Evolutionary conservation across 306 rosid genomes (phyloP).

Genomic region (Sophora flavescens): DNA sequence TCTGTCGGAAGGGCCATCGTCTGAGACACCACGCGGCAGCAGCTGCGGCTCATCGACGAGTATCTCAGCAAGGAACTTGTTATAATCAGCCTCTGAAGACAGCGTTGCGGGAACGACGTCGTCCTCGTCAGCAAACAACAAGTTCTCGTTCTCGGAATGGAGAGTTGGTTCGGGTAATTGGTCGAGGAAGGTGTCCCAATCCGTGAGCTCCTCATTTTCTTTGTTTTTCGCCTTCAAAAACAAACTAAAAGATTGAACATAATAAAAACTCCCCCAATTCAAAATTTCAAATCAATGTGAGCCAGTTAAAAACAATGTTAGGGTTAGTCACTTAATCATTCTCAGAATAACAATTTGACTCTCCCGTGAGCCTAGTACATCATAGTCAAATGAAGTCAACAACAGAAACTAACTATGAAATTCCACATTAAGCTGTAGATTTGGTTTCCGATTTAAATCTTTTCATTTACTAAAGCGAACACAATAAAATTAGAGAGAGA

Average conservation of each 20-base stretch:
- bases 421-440: neutral
- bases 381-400: slow-evolving; percentile 14
- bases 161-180: too few relatives aligned
- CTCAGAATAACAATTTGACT: neutral
- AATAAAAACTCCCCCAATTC: slow-evolving; percentile 8
- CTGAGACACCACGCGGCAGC: too few relatives aligned
- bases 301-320: slow-evolving; percentile 1
- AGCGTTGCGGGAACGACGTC: too few relatives aligned
- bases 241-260: slow-evolving; percentile 35
- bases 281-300: neutral
- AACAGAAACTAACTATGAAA: neutral
- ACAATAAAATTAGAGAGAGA: neutral
- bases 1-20: too few relatives aligned
- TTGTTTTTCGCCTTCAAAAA: slow-evolving; percentile 57
- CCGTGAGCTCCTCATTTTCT: slow-evolving; percentile 66
- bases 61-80: too few relatives aligned
- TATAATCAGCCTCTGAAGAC: too few relatives aligned
- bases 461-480: neutral
- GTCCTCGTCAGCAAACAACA: too few relatives aligned
- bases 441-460: neutral
- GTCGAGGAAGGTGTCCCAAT: too few relatives aligned
- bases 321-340: slow-evolving; percentile 43
- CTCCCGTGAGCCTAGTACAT: neutral
- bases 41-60: too few relatives aligned
- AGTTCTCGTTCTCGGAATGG: too few relatives aligned